Base-by-base conservation (phyloP, 192 early-diverging fungal species). In the Coemansia sp. region DNA sequence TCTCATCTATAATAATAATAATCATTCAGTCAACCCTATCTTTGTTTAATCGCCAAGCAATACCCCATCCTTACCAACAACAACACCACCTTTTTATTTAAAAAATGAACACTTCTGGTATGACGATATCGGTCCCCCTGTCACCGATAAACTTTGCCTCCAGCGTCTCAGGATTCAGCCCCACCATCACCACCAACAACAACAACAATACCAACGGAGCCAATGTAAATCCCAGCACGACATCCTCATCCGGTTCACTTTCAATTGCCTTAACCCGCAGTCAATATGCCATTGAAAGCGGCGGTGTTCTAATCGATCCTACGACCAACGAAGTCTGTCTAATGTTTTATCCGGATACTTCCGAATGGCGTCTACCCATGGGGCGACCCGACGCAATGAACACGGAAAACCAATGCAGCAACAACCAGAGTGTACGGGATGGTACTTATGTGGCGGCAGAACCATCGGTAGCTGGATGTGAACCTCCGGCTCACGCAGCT, bases 311-410 rank as follows among this genome's bases (percentile, higher is more conserved):
- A 14, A 51, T 83, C 4, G 80, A 83, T 55, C 80, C 80, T 0
- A 28, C 61, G 3, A 83, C 75, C 61, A 83, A 72, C 65, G 80
- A 83, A 55, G 80, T 83, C 9, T 83, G 80, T 14, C 63, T 83
- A 9, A 66, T 83, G 22, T 83, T 83, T 59, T 83, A 83, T 63
- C 80, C 80, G 0, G 80, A 83, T 64, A 68, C 72, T 9, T 83
- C 80, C 56, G 80, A 83, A 55, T 83, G 80, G 80, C 72, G 80
- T 18, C 75, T 83, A 5, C 80, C 80, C 38, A 77, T 83, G 56
- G 75, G 80, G 4, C 66, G 58, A 8, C 69, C 79, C 38, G 65
- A 76, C 45, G 14, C 66, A 12, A 77, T 73, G 78, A 20, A 59
- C 33, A 12, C 55, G 8, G 61, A 63, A 33, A 43, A 63, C 61